Evolutionary conservation across 169 alveolate genomes (phyloP), one percentile per base, ranked within the genome.

Genomic region (Plasmodium coatneyi): DNA sequence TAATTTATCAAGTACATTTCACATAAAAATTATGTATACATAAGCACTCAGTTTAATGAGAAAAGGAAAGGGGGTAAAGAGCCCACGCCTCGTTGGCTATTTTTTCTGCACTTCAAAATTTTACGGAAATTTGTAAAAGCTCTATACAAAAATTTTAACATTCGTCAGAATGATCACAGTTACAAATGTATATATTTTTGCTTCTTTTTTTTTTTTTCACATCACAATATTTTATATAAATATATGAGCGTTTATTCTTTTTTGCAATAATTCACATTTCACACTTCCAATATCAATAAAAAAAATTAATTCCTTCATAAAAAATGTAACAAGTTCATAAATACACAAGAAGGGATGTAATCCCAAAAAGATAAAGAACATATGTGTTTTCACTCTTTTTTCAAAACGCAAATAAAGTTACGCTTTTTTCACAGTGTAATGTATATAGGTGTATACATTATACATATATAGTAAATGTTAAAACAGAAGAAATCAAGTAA

Each of bases 121-220:
- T 70, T 71, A 34, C 82, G 92, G 92, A 83, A 83, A 83, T 70
- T 83, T 83, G 81, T 83, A 83, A 83, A 83, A 83, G 82, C 82
- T 83, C 92, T 25, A 19, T 25, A 66, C 4, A 66, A 66, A 66
- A 66, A 22, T 66, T 66, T 9, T 66, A 66, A 66, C 76, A 66
- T 39, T 39, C 76, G 39, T n/a, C 76, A 78, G 52, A 78, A 78
- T 78, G 84, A 49, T 41, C 54, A 78, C 71, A 39, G 52, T 41
- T 41, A 78, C 32, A 78, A 7, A 46, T 78, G 49, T 78, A 78
- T 49, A 19, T 39, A 76, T 78, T 34, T n/a, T n/a, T 12, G 43
- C 10, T 36, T 10, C 54, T 79, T 39, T 79, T 79, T 79, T 41
- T 36, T 16, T 14, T 79, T 79, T 34, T 32, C 43, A 41, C 36